phyloP scores from a whole-genome alignment of 2,329 filamentous ascomycete species.

The Xylariaceae sp. region DNA sequence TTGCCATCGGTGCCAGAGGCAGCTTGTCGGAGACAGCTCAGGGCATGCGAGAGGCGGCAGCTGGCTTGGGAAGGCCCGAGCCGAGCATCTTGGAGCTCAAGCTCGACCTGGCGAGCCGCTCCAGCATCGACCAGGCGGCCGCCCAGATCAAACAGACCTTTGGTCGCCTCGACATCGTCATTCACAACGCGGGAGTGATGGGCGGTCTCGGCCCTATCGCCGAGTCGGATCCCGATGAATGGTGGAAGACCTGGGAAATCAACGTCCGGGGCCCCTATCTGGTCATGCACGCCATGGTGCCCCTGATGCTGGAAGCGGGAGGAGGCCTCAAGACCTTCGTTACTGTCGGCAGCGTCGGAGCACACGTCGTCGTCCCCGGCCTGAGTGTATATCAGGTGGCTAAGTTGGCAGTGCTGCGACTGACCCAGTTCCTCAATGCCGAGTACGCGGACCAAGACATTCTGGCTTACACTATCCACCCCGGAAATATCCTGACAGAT shows the following conservation, averaged over 20 bases:
- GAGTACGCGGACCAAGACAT: conserved; percentile 35
- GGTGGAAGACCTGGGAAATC: conserved; percentile 35
- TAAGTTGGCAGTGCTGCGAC: conserved; percentile 37
- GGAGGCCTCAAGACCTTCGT: conserved; percentile 30
- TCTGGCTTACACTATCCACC: conserved; percentile 34
- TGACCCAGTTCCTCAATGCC: conserved; percentile 35
- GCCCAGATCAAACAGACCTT: conserved; percentile 23
- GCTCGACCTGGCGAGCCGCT: conserved; percentile 25
- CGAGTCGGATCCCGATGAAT: conserved; percentile 23
- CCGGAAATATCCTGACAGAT: conserved; percentile 33
- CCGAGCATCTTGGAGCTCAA: conserved; percentile 24
- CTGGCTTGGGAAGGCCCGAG: conserved; percentile 15
- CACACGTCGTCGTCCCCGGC: conserved; percentile 20
- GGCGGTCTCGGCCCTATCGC: conserved; percentile 7
- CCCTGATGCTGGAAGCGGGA: conserved; percentile 24
- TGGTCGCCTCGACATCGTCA: conserved; percentile 26
- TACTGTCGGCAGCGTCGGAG: conserved; percentile 34
- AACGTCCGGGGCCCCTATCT: conserved; percentile 43
- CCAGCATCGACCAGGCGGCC: conserved; percentile 24
- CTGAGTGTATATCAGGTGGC: conserved; percentile 33
- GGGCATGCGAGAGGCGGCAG: conserved; percentile 19
- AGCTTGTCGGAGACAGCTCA: conserved; percentile 15
- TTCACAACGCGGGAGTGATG: conserved; percentile 27
- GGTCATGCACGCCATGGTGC: conserved; percentile 36
- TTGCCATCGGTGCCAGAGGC: conserved; percentile 25